A percentile compares a stretch with the other conserved stretches of the same genome.
These are phyloP conservation scores for Ascochyta rabiei DNA, from an alignment of 2,329 filamentous ascomycete species.

Conservation along the genomic window DNA sequence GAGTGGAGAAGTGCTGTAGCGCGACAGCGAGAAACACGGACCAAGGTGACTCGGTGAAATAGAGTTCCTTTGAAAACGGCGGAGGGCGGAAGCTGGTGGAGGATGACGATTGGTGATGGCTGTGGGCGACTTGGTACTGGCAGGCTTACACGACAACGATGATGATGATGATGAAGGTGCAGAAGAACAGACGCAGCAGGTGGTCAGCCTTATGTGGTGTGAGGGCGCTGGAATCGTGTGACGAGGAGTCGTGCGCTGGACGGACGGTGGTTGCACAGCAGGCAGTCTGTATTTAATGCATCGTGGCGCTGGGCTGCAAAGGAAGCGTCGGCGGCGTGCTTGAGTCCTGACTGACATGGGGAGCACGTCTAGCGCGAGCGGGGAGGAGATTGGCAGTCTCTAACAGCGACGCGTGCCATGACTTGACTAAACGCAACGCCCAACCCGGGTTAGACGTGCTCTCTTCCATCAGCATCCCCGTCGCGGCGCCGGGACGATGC, in stretches of 20 bases:
- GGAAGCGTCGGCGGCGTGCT: conserved; percentile 20
- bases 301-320: conserved; percentile 40
- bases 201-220: conserved; percentile 35
- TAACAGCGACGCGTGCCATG: conserved; percentile 15
- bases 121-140: conserved; percentile 26
- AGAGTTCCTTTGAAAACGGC: conserved; percentile 15
- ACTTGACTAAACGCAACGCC: conserved; percentile 17
- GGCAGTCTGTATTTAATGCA: conserved; percentile 35
- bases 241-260: conserved; percentile 19
- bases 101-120: conserved; percentile 18
- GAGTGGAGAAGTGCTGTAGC: conserved; percentile 19
- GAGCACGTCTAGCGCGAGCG: conserved; percentile 29
- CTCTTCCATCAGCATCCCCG: conserved; percentile 23
- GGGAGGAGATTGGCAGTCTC: conserved; percentile 24
- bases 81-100: conserved; percentile 25
- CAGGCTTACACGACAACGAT: conserved; percentile 23
- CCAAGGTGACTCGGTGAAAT: conserved; percentile 20
- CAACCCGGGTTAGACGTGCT: conserved; percentile 28
- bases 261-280: conserved; percentile 23
- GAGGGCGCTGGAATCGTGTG: conserved; percentile 18
- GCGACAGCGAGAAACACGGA: conserved; percentile 23
- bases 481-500: conserved; percentile 43
- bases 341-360: conserved; percentile 22
- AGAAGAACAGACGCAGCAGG: conserved; percentile 15
- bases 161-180: conserved; percentile 5